Evolutionary conservation across 1,284 basidiomycete species (phyloP).

Genomic region (Sanghuangporus weigelae): DNA sequence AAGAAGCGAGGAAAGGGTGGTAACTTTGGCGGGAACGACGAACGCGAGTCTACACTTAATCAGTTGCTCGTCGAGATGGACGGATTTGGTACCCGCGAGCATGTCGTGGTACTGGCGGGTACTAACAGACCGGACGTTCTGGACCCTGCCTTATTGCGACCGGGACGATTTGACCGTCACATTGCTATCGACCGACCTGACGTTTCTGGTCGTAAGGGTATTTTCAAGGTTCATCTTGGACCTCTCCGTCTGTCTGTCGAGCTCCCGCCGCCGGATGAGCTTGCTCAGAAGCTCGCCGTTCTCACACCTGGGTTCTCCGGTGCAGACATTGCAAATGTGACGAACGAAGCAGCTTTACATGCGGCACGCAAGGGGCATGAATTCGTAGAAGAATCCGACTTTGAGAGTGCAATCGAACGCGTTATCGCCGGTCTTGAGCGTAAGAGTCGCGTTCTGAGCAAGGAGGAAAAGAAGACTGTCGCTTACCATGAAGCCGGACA

Average conservation of each 20-base stretch:
- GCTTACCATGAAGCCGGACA: conserved; percentile 99
- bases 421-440: conserved; percentile 97
- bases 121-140: conserved; percentile 97
- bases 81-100: conserved; percentile 93
- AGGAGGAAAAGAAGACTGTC: conserved; percentile 98
- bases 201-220: conserved; percentile 89
- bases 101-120: conserved; percentile 94
- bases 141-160: conserved; percentile 92
- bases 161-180: conserved; percentile 96
- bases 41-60: conserved; percentile 96
- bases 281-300: conserved; percentile 91
- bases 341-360: conserved; percentile 95
- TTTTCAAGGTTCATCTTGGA: conserved; percentile 89
- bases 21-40: conserved; percentile 92
- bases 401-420: conserved; percentile 96
- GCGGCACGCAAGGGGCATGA: conserved; percentile 86
- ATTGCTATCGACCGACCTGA: conserved; percentile 96
- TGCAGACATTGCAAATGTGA: conserved; percentile 98
- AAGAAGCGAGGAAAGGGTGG: conserved; percentile 91
- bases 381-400: conserved; percentile 79
- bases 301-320: conserved; percentile 98
- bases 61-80: conserved; percentile 99
- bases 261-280: conserved; percentile 52
- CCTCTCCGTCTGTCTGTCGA: conserved; percentile 71
- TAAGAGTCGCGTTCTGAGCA: conserved; percentile 89